These are phyloP conservation scores for Epichloe coenophiala DNA, from an alignment of 2,329 filamentous ascomycete species.

Conservation along the genomic window DNA sequence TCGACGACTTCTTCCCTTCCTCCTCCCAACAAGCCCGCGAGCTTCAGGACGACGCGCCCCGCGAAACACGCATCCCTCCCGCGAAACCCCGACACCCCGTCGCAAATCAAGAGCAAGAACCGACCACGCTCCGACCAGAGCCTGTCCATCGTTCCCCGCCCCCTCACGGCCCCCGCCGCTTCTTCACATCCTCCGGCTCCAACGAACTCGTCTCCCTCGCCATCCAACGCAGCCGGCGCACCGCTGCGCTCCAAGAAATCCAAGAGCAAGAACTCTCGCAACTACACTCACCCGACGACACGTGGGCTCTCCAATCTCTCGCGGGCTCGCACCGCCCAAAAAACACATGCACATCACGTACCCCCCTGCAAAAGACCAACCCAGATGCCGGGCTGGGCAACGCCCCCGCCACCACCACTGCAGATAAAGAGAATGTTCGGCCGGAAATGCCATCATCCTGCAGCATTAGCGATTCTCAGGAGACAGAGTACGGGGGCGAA, in stretches of 20 bases:
- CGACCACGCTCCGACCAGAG: conserved; percentile 2
- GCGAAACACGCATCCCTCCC: neutral
- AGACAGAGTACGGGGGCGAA: conserved; percentile 25
- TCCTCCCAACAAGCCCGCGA: conserved; percentile 42
- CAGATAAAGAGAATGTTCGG: conserved; percentile 14
- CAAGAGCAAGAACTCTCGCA: conserved; percentile 15
- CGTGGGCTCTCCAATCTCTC: neutral
- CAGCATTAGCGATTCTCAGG: conserved; percentile 17
- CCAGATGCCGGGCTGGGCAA: neutral
- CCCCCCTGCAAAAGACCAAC: neutral
- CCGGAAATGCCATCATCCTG: conserved; percentile 1
- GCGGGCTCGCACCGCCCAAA: neutral
- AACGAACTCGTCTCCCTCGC: conserved; percentile 21
- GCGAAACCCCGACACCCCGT: neutral
- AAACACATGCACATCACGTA: neutral
- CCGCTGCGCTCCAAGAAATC: conserved; percentile 17
- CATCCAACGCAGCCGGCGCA: conserved; percentile 21
- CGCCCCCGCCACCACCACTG: neutral
- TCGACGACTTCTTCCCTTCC: conserved; percentile 43
- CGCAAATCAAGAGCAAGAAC: conserved; percentile 7
- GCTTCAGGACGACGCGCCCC: conserved; percentile 26
- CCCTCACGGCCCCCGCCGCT: conserved; percentile 11
- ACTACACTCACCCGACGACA: neutral
- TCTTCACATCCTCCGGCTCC: conserved; percentile 25
- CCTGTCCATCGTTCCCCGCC: conserved; percentile 3